Evolutionary conservation across 345 rosid species (phyloP).

Genomic region (Viola odorata): DNA sequence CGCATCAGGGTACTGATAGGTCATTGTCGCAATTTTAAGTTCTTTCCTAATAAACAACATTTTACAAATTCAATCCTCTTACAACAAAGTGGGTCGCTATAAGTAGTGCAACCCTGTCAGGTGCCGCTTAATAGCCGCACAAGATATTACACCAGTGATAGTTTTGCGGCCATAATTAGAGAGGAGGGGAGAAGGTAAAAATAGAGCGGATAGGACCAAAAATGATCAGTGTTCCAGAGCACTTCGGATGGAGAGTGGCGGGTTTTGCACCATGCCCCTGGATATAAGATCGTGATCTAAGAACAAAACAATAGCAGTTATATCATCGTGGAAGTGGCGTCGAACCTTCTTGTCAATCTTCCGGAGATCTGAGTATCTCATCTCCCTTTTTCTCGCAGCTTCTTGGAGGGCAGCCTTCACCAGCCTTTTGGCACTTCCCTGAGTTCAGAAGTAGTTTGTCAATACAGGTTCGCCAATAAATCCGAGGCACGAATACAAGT

Average conservation of each 20-base stretch:
- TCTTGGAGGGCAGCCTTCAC: conserved; percentile 82
- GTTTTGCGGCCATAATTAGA: neutral
- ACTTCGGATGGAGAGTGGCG: conserved; percentile 57
- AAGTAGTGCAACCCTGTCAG: no score
- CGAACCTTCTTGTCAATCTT: conserved; percentile 87
- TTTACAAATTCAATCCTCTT: conserved; percentile 13
- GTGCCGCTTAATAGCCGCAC: conserved; percentile 1
- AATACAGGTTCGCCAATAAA: neutral
- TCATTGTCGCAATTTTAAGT: neutral
- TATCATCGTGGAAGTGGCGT: conserved; percentile 92
- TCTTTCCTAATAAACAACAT: conserved; percentile 3
- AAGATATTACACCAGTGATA: neutral
- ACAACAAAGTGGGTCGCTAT: neutral
- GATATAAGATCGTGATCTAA: conserved; percentile 76
- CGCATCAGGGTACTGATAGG: conserved; percentile 5
- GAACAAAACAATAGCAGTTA: conserved; percentile 79
- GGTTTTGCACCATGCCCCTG: conserved; percentile 46
- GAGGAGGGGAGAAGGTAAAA: conserved; percentile 6
- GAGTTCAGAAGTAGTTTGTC: conserved; percentile 7
- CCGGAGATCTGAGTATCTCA: conserved; percentile 81
- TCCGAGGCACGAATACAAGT: neutral
- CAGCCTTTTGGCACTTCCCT: conserved; percentile 92
- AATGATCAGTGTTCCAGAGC: conserved; percentile 49
- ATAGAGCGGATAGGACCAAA: neutral
- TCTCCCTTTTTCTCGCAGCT: conserved; percentile 84